Percentiles rank a stretch among this genome's conserved stretches.
Conservation (phyloP, 192 early-diverging fungal species). For the Coemansia sp. region DNA sequence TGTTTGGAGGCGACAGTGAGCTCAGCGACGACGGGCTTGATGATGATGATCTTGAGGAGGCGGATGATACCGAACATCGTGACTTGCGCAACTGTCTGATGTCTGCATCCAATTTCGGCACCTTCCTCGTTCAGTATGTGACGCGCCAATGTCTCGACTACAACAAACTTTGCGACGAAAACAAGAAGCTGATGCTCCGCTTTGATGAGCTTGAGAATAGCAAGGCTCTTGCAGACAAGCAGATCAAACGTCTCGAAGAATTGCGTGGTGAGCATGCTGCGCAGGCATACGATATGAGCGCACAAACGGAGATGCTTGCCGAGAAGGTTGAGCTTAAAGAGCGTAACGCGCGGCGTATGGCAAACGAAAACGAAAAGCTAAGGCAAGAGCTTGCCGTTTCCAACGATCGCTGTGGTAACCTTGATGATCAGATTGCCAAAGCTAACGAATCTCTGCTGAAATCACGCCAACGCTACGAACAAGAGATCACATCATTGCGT, state of each 20-base stretch:
- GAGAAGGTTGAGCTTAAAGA: constrained; percentile 29
- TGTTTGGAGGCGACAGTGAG: constrained; percentile 43
- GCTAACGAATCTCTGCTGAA: constrained; percentile 41
- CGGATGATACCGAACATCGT: constrained; percentile 30
- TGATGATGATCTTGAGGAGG: constrained; percentile 27
- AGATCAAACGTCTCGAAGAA: constrained; percentile 36
- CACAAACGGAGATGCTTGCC: constrained; percentile 17
- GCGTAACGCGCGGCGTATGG: constrained; percentile 23
- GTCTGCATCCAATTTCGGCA: constrained; percentile 45
- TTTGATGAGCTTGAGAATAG: constrained; percentile 34
- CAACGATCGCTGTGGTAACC: constrained; percentile 61
- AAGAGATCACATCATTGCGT: constrained; percentile 61
- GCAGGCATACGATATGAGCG: constrained; percentile 39
- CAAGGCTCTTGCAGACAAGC: constrained; percentile 24
- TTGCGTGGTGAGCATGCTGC: constrained; percentile 34
- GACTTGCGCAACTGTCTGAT: constrained; percentile 44
- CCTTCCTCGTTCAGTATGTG: constrained; percentile 51
- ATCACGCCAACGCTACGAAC: constrained; percentile 62
- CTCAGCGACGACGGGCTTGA: constrained; percentile 28
- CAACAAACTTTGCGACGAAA: constrained; percentile 38
- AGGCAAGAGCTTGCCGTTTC: constrained; percentile 55
- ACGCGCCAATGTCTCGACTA: constrained; percentile 44
- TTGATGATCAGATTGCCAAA: constrained; percentile 51
- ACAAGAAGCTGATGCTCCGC: constrained; percentile 15
- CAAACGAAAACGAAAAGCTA: constrained; percentile 60